These are phyloP conservation scores for Psilocybe sp. DNA, from an alignment of 768 basidiomycete species.

Conservation along the genomic window DNA sequence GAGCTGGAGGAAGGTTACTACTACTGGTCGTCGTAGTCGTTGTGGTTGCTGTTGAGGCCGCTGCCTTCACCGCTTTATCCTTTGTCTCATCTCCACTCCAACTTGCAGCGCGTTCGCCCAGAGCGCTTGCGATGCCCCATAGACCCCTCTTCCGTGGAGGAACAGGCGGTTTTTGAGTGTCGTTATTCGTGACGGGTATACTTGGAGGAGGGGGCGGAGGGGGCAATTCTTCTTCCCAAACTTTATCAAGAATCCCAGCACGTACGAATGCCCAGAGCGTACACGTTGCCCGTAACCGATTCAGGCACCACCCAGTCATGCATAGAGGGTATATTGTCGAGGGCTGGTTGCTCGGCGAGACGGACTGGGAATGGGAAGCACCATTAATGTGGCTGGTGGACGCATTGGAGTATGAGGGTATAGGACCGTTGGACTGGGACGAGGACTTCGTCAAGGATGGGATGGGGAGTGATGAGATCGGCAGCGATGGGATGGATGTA, in stretches of 20 bases:
- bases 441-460: slow-evolving; percentile 31
- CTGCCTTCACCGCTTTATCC: slow-evolving; percentile 35
- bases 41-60: slow-evolving; percentile 3
- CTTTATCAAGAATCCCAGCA: slow-evolving; percentile 73
- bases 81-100: slow-evolving; percentile 42
- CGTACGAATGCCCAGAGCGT: slow-evolving; percentile 88
- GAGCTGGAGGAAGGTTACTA: slow-evolving; percentile 9
- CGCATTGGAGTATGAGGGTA: slow-evolving; percentile 11
- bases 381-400: slow-evolving; percentile 12
- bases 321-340: slow-evolving; percentile 77
- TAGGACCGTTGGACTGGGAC: slow-evolving; percentile 19
- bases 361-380: slow-evolving; percentile 19
- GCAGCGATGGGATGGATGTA: slow-evolving; percentile 28
- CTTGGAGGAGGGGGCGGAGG: slow-evolving; percentile 28
- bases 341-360: slow-evolving; percentile 22
- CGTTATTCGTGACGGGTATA: slow-evolving; percentile 11
- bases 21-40: slow-evolving; percentile 7
- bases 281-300: slow-evolving; percentile 82
- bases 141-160: slow-evolving; percentile 62
- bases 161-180: slow-evolving; percentile 51
- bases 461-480: slow-evolving; percentile 32
- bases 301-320: slow-evolving; percentile 80
- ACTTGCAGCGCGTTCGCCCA: slow-evolving; percentile 56
- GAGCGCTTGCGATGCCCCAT: slow-evolving; percentile 66
- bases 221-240: slow-evolving; percentile 85